Conservation (phyloP, 129 eudicot species). For the Ambrosia artemisiifolia region DNA sequence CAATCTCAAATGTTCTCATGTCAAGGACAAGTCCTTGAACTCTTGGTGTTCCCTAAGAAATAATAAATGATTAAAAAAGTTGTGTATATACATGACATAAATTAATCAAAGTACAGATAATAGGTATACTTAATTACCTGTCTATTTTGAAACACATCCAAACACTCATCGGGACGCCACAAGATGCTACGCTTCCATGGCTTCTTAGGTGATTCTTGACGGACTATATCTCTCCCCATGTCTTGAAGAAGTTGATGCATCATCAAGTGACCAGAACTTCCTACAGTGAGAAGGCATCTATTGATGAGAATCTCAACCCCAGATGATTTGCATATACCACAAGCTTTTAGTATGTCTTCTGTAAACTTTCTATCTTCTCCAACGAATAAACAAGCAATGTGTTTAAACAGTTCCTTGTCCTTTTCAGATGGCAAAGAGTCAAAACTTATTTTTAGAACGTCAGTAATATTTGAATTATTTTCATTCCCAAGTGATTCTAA, state of each 20-base stretch:
- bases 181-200: conserved; percentile 28
- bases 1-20: neutral
- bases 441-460: conserved; percentile 11
- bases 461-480: neutral
- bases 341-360: neutral
- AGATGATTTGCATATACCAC: neutral
- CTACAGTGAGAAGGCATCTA: conserved; percentile 14
- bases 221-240: conserved; percentile 31
- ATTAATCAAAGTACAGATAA: no score
- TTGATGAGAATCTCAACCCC: conserved; percentile 7
- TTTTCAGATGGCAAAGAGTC: conserved; percentile 20
- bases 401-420: conserved; percentile 13
- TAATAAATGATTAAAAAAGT: neutral
- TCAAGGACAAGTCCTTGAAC: conserved; percentile 25
- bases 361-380: conserved; percentile 8
- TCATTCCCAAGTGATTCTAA: conserved; percentile 12
- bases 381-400: conserved; percentile 23
- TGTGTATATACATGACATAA: neutral
- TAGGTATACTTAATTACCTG: neutral
- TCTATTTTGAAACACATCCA: neutral
- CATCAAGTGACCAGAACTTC: neutral
- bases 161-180: conserved; percentile 12
- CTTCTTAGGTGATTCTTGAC: conserved; percentile 26
- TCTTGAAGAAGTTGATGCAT: conserved; percentile 32
- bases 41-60: conserved; percentile 14